Conservation (phyloP, 202 grass and related monocot species). For the Hordeum pubiflorum region DNA sequence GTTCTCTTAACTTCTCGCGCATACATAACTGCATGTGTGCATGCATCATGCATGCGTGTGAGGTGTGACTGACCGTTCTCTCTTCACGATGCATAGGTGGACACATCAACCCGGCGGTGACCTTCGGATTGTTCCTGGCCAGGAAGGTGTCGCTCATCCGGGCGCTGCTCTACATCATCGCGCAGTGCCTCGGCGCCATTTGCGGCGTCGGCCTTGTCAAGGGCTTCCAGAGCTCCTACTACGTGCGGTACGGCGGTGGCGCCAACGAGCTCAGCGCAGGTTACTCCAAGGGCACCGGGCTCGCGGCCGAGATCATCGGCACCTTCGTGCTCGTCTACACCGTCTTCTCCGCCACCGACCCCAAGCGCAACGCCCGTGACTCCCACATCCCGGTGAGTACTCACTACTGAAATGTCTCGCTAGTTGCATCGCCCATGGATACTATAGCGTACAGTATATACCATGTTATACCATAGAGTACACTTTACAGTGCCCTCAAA, state of each 20-base stretch:
- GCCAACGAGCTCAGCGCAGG: constrained; percentile 54
- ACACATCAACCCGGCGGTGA: constrained; percentile 82
- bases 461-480: too few species aligned
- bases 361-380: constrained; percentile 75
- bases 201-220: constrained; percentile 73
- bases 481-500: too few species aligned
- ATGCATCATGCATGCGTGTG: background rate
- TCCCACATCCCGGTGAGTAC: constrained; percentile 62
- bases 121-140: constrained; percentile 72
- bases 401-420: background rate
- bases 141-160: constrained; percentile 69
- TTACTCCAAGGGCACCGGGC: constrained; percentile 60
- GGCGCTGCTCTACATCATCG: constrained; percentile 66
- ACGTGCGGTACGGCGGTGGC: constrained; percentile 52
- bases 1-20: background rate
- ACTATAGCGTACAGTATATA: background rate
- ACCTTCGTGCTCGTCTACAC: constrained; percentile 87
- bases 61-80: background rate
- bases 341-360: constrained; percentile 80
- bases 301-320: constrained; percentile 77
- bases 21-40: background rate
- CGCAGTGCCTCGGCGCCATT: constrained; percentile 75
- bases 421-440: background rate
- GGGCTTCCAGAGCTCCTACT: constrained; percentile 63
- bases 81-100: constrained; percentile 29